Evolutionary conservation across 768 basidiomycete species (phyloP), one percentile per base, ranked within the genome.

Genomic region (Xerocomus brunneocitrinus): DNA sequence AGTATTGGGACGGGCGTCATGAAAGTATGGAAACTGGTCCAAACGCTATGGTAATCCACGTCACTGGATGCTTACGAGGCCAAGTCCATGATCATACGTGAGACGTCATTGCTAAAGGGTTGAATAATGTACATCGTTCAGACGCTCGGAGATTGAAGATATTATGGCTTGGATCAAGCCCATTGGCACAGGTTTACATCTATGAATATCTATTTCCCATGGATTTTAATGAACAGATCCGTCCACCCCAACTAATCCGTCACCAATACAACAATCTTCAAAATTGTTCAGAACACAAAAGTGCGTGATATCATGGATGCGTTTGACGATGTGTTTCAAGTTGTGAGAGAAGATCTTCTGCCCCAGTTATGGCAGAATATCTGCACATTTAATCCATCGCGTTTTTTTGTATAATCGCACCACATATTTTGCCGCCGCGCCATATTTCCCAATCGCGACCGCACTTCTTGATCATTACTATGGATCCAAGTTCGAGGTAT

Each of bases 1-100:
- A 91, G 88, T 63, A 82, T 88, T 59, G 82, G 87, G 57, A 89
- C 84, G 13, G 89, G 89, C 25, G 80, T 87, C 34, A 62, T 80
- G 62, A 90, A 91, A 71, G 77, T 89, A 49, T 91, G 87, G 88
- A 79, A 80, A 49, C 69, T 77, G 45, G 80, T 73, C 32, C 75
- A 74, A 53, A 65, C 67, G 3, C 44, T 59, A 52, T 65, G 66
- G 66, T 58, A 25, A 55, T 12, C n/a, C 22, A 3, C 9, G 44
- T 42, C 7, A 10, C 4, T 10, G 24, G 10, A 13, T 25, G 9
- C 8, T 25, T 10, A 10, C 16, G 19, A 19, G 19, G 38, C 49
- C 22, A 31, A 8, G 45, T 52, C 16, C 48, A 52, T 49, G 30
- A 54, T 49, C 38, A 9, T 50, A 32, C 10, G 27, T 31, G 47